Conservation (phyloP, 345 rosid genomes). For the Brassica juncea region DNA sequence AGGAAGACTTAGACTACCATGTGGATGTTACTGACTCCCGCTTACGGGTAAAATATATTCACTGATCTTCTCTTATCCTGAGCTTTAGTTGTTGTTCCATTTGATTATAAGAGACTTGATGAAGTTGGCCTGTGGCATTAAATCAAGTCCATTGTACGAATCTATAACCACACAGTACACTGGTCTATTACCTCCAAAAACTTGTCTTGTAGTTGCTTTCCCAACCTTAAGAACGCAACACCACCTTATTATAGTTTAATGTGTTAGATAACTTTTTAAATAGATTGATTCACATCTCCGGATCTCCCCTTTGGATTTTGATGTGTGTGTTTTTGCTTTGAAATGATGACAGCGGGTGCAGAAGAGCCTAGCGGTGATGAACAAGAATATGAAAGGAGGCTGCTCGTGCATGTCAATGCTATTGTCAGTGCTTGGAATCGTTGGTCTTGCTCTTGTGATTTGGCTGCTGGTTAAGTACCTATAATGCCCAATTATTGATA, state of each 20-base stretch:
- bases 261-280: too few species aligned
- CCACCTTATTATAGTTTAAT: background rate
- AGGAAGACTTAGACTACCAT: conserved; percentile 92
- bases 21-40: conserved; percentile 92
- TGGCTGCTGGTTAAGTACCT: conserved; percentile 77
- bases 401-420: conserved; percentile 93
- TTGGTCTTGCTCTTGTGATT: conserved; percentile 67
- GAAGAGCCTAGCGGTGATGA: conserved; percentile 86
- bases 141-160: background rate
- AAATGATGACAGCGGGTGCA: conserved; percentile 72
- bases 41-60: conserved; percentile 57
- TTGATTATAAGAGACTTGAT: background rate
- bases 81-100: background rate
- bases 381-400: conserved; percentile 88
- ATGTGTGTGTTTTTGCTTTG: conserved; percentile 17
- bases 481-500: conserved; percentile 33
- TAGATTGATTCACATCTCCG: background rate
- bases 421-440: conserved; percentile 73
- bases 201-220: background rate
- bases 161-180: background rate
- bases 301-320: background rate
- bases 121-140: background rate
- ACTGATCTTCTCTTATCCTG: background rate
- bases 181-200: background rate
- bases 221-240: background rate